Evolutionary conservation across 805 yeast species (phyloP), one percentile per base, ranked within the genome.

Genomic region (Hanseniaspora taiwanica): DNA sequence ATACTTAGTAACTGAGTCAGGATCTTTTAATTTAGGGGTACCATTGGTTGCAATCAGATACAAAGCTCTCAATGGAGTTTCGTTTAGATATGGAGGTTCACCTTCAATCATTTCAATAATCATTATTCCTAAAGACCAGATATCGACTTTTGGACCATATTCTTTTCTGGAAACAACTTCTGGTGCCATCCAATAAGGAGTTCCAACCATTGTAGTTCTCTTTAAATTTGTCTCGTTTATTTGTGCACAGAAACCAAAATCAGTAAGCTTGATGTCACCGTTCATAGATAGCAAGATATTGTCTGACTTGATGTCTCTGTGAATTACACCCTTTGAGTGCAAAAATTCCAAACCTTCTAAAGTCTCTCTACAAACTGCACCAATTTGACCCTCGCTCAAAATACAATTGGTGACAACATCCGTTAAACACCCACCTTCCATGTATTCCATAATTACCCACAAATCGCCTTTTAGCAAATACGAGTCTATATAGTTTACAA

Each of bases 181-280:
- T 1, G 99, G 99, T 0, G 99, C 99, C 99, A 91, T 91, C 99
- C 99, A 91, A 59, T 91, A 91, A 12, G 99, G 98, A 0, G 99
- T 91, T 13, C 99, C 99, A 14, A 91, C 98, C 94, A 91, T 85
- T 4, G 99, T 91, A 3, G 95, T 86, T 58, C 99, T 76, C 59
- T 89, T 87, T 41, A 81, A 66, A 48, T 82, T 81, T 40, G 74
- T 72, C 48, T 81, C 93, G 27, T 81, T 82, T 45, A 82, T 70
- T 60, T 87, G 94, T 0, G 98, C 99, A 64, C 98, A 91, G 65
- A 89, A 91, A 1, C 94, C 94, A 58, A 84, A 84, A 63, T 91
- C 98, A 0, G 98, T 91, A 56, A 91, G 69, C 62, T 91, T 91
- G 54, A 91, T 85, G 48, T 85, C 80, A 32, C 98, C 98, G 33